A percentile compares a stretch with the other conserved stretches of the same genome.
These are phyloP conservation scores for Zoysia matrella DNA, from an alignment of 202 grass and related monocot species.

Conservation along the genomic window DNA sequence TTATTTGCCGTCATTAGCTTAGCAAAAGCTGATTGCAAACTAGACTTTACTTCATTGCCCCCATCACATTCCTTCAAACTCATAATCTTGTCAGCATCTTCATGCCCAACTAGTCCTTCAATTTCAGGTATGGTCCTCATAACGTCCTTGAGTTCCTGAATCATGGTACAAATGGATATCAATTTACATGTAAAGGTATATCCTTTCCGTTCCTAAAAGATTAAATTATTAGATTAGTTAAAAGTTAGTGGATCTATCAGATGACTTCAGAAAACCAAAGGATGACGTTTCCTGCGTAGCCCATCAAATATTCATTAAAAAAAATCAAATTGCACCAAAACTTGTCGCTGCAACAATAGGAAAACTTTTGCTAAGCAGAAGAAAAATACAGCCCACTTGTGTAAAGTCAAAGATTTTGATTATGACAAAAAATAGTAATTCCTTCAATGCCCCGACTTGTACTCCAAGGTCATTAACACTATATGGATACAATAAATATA, in stretches of 20 bases:
- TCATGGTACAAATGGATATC: slow-evolving; percentile 20
- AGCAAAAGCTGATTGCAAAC: slow-evolving; percentile 66
- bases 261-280: background rate
- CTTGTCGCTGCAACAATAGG: slow-evolving; percentile 2
- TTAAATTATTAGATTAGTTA: slow-evolving; percentile 15
- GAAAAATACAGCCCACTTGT: background rate
- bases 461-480: background rate
- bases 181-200: slow-evolving; percentile 15
- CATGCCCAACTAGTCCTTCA: slow-evolving; percentile 56
- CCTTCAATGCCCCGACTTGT: background rate
- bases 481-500: slow-evolving; percentile 18
- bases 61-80: slow-evolving; percentile 33
- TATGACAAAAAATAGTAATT: background rate
- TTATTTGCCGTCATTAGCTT: slow-evolving; percentile 81
- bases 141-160: slow-evolving; percentile 84
- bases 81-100: slow-evolving; percentile 54
- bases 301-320: background rate
- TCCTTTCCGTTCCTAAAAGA: background rate
- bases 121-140: slow-evolving; percentile 81
- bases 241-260: background rate
- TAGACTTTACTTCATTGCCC: slow-evolving; percentile 44
- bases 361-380: background rate
- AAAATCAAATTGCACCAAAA: background rate
- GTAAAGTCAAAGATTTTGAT: slow-evolving; percentile 11
- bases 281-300: background rate